Evolutionary conservation across 2,329 filamentous ascomycete genomes (phyloP).

Genomic region (Clarireedia homoeocarpa): DNA sequence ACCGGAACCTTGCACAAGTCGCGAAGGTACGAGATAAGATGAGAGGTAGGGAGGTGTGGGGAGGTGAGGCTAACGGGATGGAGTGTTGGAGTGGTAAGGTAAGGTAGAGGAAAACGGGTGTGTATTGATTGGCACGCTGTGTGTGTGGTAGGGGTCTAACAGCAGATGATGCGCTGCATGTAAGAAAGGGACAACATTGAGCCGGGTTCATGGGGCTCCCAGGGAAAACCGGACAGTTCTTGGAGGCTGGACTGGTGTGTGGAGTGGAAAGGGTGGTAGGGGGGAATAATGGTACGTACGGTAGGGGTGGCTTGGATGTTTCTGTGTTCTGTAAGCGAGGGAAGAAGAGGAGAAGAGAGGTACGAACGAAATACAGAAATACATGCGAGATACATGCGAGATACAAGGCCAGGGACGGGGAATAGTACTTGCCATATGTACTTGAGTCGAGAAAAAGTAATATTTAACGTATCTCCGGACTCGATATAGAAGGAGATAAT

Average conservation of each 20-base stretch:
- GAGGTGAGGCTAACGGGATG: too few species aligned
- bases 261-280: neutral
- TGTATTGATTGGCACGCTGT: too few species aligned
- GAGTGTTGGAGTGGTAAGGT: neutral
- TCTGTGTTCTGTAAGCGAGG: neutral
- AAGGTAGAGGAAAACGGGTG: neutral
- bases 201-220: slow-evolving; percentile 3
- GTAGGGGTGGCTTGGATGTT: neutral
- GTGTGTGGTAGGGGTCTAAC: too few species aligned
- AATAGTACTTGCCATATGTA: neutral
- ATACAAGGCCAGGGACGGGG: neutral
- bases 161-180: neutral
- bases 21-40: too few species aligned
- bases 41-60: too few species aligned
- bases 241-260: neutral
- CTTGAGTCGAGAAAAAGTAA: neutral
- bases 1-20: too few species aligned
- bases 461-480: neutral
- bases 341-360: neutral
- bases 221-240: neutral
- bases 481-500: neutral
- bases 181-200: slow-evolving; percentile 10
- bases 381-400: neutral
- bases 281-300: too few species aligned
- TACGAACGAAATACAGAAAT: neutral